Evolutionary conservation across 345 rosid genomes (phyloP).

Genomic region (Kandelia obovata): DNA sequence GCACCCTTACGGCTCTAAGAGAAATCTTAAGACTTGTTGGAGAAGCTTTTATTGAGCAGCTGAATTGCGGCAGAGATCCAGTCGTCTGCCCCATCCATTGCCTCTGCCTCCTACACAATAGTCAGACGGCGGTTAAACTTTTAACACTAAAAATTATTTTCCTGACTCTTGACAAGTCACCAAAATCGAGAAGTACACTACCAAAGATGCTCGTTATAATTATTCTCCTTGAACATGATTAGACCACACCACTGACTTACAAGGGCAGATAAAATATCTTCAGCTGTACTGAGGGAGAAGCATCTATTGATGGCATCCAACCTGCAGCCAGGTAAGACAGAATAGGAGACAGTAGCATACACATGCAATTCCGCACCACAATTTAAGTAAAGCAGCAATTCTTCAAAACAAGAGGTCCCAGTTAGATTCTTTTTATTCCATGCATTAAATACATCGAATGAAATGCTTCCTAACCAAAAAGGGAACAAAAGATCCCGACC

Average conservation of each 20-base stretch:
- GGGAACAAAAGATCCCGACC: no score
- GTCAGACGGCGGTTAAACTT: slow-evolving; percentile 11
- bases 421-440: neutral
- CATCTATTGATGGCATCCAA: slow-evolving; percentile 68
- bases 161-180: neutral
- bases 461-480: no score
- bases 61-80: slow-evolving; percentile 55
- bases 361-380: neutral
- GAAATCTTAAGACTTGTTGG: slow-evolving; percentile 86
- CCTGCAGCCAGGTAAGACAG: slow-evolving; percentile 36
- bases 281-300: slow-evolving; percentile 64
- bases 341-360: slow-evolving; percentile 3
- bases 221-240: neutral
- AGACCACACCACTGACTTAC: slow-evolving; percentile 43
- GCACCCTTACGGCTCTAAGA: slow-evolving; percentile 59
- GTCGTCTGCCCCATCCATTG: slow-evolving; percentile 31
- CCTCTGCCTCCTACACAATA: slow-evolving; percentile 55
- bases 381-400: neutral
- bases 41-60: slow-evolving; percentile 59
- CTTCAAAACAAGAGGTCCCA: neutral
- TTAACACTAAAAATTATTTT: neutral
- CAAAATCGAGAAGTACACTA: neutral
- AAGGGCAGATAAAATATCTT: slow-evolving; percentile 73
- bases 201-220: no score
- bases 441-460: no score